phyloP scores from a whole-genome alignment of 1,284 basidiomycete species.

The Irpex sp. region DNA sequence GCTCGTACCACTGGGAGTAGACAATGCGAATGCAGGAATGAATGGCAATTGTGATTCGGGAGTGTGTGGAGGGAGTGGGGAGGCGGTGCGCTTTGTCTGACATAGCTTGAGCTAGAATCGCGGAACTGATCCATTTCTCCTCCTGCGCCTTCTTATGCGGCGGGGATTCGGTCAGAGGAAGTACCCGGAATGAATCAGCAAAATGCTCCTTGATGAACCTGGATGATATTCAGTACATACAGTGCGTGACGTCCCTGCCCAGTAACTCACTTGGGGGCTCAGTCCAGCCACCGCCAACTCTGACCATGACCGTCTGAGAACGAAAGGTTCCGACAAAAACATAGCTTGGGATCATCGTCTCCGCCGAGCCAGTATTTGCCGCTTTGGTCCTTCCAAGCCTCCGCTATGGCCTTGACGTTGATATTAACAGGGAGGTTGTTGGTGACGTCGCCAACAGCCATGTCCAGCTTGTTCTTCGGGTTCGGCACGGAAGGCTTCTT shows the following conservation, averaged over 20 bases:
- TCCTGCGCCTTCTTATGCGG: slow-evolving; percentile 47
- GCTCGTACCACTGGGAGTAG: slow-evolving; percentile 43
- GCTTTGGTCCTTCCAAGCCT: slow-evolving; percentile 85
- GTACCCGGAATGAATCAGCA: slow-evolving; percentile 69
- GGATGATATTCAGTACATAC: slow-evolving; percentile 14
- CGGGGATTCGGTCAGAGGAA: slow-evolving; percentile 51
- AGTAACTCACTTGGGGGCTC: slow-evolving; percentile 78
- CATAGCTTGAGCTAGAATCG: slow-evolving; percentile 55
- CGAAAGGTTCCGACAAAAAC: slow-evolving; percentile 87
- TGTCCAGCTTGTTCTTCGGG: slow-evolving; percentile 85
- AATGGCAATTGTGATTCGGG: slow-evolving; percentile 59
- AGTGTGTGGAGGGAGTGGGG: slow-evolving; percentile 51
- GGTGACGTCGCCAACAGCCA: slow-evolving; percentile 88
- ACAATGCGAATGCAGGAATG: slow-evolving; percentile 45
- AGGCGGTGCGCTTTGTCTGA: slow-evolving; percentile 34
- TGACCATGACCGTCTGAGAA: slow-evolving; percentile 94
- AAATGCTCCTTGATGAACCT: slow-evolving; percentile 88
- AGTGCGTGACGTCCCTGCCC: neutral
- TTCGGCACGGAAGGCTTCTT: slow-evolving; percentile 79
- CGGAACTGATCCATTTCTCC: slow-evolving; percentile 82
- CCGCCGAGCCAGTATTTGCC: slow-evolving; percentile 96
- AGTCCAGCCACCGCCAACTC: slow-evolving; percentile 92
- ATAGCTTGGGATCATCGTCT: slow-evolving; percentile 80
- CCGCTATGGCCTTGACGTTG: slow-evolving; percentile 78
- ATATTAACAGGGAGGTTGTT: slow-evolving; percentile 87